A percentile compares a stretch with the other conserved stretches of the same genome.
Conservation (phyloP, 1,284 basidiomycete genomes). For the Ganoderma leucocontextum region DNA sequence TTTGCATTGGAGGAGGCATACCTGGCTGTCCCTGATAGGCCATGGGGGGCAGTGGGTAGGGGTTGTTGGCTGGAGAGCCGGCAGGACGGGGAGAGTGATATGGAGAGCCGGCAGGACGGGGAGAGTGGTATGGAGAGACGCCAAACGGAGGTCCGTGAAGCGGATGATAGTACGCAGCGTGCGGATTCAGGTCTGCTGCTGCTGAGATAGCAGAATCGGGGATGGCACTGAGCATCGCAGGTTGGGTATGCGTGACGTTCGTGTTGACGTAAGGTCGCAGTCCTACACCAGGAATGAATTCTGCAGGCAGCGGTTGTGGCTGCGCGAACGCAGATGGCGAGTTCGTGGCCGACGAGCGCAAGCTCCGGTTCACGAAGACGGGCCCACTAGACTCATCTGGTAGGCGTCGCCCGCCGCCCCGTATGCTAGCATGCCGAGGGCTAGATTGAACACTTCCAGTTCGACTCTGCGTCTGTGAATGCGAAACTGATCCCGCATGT, state of each 20-base stretch:
- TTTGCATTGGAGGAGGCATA: conserved; percentile 31
- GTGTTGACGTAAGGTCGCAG: conserved; percentile 25
- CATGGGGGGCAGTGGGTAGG: conserved; percentile 38
- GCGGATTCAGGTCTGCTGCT: conserved; percentile 19
- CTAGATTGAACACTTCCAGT: conserved; percentile 54
- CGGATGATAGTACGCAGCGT: conserved; percentile 31
- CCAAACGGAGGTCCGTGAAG: conserved; percentile 28
- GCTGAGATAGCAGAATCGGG: conserved; percentile 20
- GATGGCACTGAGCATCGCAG: conserved; percentile 19
- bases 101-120: conserved; percentile 30
- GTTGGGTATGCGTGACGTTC: conserved; percentile 20
- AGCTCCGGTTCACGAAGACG: conserved; percentile 30
- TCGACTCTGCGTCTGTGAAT: conserved; percentile 51
- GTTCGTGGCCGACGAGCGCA: conserved; percentile 38
- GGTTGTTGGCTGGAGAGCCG: conserved; percentile 34
- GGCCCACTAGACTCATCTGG: conserved; percentile 35
- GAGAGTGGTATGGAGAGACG: conserved; percentile 36
- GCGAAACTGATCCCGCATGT: conserved; percentile 45
- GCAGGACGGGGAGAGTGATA: conserved; percentile 37
- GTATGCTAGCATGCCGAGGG: conserved; percentile 43
- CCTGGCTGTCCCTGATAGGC: conserved; percentile 30
- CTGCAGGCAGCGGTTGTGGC: conserved; percentile 32
- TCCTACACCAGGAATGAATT: conserved; percentile 27
- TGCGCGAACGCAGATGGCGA: conserved; percentile 37
- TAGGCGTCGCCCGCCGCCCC: conserved; percentile 39